Conservation (phyloP, 2,329 filamentous ascomycete species). For the Parastagonospora nodorum region DNA sequence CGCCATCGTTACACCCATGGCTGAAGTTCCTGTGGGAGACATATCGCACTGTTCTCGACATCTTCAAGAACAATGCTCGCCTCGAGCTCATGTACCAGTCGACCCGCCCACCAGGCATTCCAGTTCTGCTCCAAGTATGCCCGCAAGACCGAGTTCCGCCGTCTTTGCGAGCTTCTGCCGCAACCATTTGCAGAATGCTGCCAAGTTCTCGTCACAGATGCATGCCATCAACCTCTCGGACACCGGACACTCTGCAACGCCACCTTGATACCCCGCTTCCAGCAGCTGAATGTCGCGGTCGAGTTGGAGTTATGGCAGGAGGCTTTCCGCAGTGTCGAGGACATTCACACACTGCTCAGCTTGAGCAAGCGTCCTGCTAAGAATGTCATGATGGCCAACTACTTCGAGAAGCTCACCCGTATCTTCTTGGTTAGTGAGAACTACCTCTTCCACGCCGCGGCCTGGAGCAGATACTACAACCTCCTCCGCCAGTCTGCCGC, state of each 20-base stretch:
- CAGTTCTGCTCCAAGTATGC: conserved; percentile 98
- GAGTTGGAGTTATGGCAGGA: conserved; percentile 99
- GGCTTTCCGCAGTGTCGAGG: conserved; percentile 98
- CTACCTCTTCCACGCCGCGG: conserved; percentile 97
- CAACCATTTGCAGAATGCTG: conserved; percentile 98
- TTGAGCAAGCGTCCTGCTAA: conserved; percentile 97
- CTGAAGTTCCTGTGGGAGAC: conserved; percentile 99
- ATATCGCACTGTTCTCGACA: conserved; percentile 96
- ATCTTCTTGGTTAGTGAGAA: conserved; percentile 99
- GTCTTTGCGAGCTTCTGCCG: conserved; percentile 96
- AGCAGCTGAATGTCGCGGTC: conserved; percentile 96
- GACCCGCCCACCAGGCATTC: conserved; percentile 97
- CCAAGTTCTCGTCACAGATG: conserved; percentile 99
- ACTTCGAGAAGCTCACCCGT: conserved; percentile 98
- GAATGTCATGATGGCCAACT: conserved; percentile 99
- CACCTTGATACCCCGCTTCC: conserved; percentile 98
- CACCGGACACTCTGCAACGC: conserved; percentile 92
- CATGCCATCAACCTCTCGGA: conserved; percentile 99
- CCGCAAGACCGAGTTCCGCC: conserved; percentile 98
- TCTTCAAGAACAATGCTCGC: conserved; percentile 97
- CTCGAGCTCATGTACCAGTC: conserved; percentile 98
- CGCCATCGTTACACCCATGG: conserved; percentile 98
- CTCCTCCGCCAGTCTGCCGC: conserved; percentile 89
- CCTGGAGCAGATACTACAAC: conserved; percentile 97
- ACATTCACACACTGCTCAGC: conserved; percentile 96